Evolutionary conservation across 106 monocot species (phyloP).

Genomic region (Chionographis japonica): DNA sequence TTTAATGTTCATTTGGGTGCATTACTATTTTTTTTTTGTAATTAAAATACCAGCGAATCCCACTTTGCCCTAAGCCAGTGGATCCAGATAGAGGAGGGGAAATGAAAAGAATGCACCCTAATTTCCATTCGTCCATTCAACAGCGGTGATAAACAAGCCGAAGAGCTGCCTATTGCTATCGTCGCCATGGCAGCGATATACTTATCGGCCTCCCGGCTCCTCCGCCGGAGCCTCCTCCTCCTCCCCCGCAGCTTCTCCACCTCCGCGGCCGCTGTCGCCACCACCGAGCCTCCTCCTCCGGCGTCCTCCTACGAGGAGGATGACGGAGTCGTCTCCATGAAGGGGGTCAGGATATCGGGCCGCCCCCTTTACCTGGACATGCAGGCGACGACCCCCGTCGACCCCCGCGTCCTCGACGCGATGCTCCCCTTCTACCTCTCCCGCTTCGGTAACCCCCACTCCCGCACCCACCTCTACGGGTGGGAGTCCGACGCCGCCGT

Average conservation of each 20-base stretch:
- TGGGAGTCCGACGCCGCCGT: slow-evolving; percentile 98
- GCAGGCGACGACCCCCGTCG: slow-evolving; percentile 95
- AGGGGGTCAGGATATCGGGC: slow-evolving; percentile 77
- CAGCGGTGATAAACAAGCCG: too few species aligned
- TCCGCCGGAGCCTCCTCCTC: slow-evolving; percentile 8
- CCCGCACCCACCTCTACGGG: slow-evolving; percentile 94
- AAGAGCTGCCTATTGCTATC: neutral
- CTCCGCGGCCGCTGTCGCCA: slow-evolving; percentile 16
- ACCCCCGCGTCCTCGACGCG: slow-evolving; percentile 91
- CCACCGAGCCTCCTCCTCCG: neutral
- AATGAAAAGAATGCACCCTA: too few species aligned
- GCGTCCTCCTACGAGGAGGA: slow-evolving; percentile 16
- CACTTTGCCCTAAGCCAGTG: too few species aligned
- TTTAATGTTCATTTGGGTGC: too few species aligned
- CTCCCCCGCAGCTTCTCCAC: slow-evolving; percentile 5
- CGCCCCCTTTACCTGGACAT: slow-evolving; percentile 96
- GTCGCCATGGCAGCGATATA: slow-evolving; percentile 1
- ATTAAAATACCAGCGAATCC: too few species aligned
- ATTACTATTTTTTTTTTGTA: too few species aligned
- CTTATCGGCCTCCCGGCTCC: slow-evolving; percentile 2
- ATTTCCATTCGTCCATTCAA: too few species aligned
- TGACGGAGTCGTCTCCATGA: slow-evolving; percentile 41
- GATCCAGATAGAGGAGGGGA: too few species aligned
- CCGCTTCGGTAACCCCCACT: slow-evolving; percentile 95
- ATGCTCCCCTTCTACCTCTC: slow-evolving; percentile 96